Base-by-base conservation (phyloP, 306 rosid genomes). In the Vigna angularis region DNA sequence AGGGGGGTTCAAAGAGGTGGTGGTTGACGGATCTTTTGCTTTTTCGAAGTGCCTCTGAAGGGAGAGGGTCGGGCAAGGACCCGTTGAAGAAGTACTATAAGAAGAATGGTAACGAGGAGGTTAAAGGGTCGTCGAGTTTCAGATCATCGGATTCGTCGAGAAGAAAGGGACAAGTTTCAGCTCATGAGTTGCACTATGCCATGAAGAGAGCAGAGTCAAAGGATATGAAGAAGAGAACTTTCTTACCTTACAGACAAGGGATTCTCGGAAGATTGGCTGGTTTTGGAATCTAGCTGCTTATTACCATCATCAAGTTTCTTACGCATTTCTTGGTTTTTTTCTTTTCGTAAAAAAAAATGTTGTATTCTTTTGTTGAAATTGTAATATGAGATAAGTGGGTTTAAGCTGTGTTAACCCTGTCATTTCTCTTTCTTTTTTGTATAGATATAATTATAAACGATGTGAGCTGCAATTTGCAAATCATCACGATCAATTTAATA, bases 31-130 rank as follows among this genome's bases (percentile, higher is more conserved):
- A 95, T 48, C 82, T 93, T 3, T 61, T 93, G 22, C 63, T 93
- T 81, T 95, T 95, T 26, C 90, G 99, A 0, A 95, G 99, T 73
- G 96, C 96, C 17, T 95, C 99, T 0, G 99, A 95, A 85, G 98
- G 98, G 7, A 76, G 98, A 75, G 97, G 85, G 14, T 74, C 90
- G 2, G 87, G 67, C 44, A 95, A 88, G 53, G 97, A 92, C 18
- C 83, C 90, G 12, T 78, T 88, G 62, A 85, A 85, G 70, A 90
- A 88, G 78, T 89, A 87, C 74, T 75, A 78, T 71, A 89, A 69
- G 57, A 90, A 85, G 74, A 73, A 48, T 0, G 11, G 13, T 17
- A 17, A 4, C 12, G 96, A 94, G 57, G 90, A 82, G 10, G 34
- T 62, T 17, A 90, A 89, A 76, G 85, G 57, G 8, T 66, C 91